A percentile compares a stretch with the other conserved stretches of the same genome.
These are phyloP conservation scores for Hymenoscyphus albidus DNA, from an alignment of 2,329 filamentous ascomycete species.

Conservation along the genomic window DNA sequence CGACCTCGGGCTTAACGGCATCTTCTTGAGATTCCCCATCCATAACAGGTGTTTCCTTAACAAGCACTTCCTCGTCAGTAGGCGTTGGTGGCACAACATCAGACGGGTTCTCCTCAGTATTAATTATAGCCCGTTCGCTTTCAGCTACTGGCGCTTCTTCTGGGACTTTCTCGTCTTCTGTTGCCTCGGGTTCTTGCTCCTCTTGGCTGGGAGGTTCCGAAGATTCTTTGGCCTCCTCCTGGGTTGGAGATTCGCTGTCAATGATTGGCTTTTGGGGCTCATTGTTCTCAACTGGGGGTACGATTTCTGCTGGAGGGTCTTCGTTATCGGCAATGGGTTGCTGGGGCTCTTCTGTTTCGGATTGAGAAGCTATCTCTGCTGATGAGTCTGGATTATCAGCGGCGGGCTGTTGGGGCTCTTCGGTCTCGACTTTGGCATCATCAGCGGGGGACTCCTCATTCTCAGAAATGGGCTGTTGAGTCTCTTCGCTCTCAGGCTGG, in stretches of 20 bases:
- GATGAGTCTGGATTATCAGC: no score
- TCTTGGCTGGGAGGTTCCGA: background rate
- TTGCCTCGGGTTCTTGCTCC: background rate
- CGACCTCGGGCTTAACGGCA: slow-evolving; percentile 11
- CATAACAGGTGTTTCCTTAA: slow-evolving; percentile 4
- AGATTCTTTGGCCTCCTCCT: no score
- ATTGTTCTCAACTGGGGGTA: background rate
- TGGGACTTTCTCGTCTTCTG: slow-evolving; percentile 12
- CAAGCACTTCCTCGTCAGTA: slow-evolving; percentile 14
- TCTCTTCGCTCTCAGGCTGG: background rate
- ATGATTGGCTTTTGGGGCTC: background rate
- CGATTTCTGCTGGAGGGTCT: background rate
- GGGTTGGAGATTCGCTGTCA: background rate
- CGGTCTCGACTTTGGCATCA: background rate
- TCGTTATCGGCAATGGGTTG: background rate
- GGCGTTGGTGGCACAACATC: slow-evolving; percentile 11
- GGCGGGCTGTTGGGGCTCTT: background rate
- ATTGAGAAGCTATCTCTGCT: no score
- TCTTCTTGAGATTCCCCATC: background rate
- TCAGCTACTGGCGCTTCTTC: slow-evolving; percentile 8
- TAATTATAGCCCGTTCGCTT: slow-evolving; percentile 9
- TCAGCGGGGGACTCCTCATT: no score
- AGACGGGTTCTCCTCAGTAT: slow-evolving; percentile 12
- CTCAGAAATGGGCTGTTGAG: background rate
- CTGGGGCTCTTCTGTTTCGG: background rate